Conservation (phyloP, 345 rosid genomes). For the Eucalyptus pumila region DNA sequence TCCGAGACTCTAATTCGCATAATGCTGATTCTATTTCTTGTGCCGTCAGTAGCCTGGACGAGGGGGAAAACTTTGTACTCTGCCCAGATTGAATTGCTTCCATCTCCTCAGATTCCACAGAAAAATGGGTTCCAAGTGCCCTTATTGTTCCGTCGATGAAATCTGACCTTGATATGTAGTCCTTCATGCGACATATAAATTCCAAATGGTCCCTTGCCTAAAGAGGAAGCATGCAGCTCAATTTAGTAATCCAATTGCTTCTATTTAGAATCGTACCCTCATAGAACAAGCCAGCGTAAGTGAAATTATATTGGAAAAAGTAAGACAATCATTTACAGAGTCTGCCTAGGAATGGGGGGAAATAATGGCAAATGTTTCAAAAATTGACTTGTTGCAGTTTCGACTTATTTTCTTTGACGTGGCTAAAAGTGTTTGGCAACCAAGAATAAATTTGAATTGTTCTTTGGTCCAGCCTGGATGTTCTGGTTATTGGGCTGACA, state of each 20-base stretch:
- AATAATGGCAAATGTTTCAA: not conserved
- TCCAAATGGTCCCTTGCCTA: constrained; percentile 68
- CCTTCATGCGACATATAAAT: constrained; percentile 57
- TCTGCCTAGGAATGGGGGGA: not conserved
- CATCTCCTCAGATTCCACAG: constrained; percentile 4
- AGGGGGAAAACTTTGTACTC: constrained; percentile 9
- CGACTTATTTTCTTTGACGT: not conserved
- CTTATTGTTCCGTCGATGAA: constrained; percentile 46
- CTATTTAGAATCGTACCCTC: not conserved
- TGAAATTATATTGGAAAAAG: not conserved
- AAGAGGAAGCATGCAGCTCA: not conserved
- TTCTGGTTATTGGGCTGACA: not conserved
- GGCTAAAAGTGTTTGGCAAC: not conserved
- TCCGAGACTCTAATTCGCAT: not conserved
- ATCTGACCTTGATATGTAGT: constrained; percentile 40
- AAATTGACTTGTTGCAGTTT: not conserved
- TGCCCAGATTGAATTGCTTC: not conserved
- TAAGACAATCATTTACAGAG: not conserved
- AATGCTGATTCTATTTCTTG: constrained; percentile 27
- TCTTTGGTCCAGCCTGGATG: not conserved
- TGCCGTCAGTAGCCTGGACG: constrained; percentile 19
- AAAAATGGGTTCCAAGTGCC: constrained; percentile 37
- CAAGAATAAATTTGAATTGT: not conserved
- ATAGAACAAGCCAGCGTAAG: not conserved
- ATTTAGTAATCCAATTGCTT: not conserved